Evolutionary conservation across 192 early-diverging fungal species (phyloP), one percentile per base, ranked within the genome.

Genomic region (Coemansia sp.): DNA sequence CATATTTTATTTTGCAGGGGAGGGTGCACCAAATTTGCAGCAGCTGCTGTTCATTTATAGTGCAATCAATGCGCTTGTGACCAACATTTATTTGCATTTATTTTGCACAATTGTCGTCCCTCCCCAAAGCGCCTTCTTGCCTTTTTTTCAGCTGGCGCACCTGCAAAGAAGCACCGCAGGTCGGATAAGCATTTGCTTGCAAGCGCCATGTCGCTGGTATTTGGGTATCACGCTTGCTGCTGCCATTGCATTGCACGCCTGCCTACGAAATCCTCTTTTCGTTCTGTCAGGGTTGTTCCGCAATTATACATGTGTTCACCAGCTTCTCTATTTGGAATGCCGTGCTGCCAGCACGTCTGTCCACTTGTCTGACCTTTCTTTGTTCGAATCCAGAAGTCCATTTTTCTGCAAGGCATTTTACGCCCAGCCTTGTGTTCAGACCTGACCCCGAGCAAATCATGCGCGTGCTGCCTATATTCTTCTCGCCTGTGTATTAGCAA

Each of bases 371-470:
- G 41, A 15, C 17, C 14, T 3, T 48, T 50, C 65, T 50, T 62
- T 43, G 41, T 19, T 62, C 47, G 53, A 68, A 68, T 38, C 35
- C 32, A 41, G 59, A 68, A 56, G 50, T 27, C 52, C 10, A 15
- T 2, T 11, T 24, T 24, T 51, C 21, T 6, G 21, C 50, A 21
- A 51, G 21, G 50, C n/a, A 6, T 10, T 51, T 21, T 51, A 21
- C 11, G 50, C 6, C 27, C 7, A 3, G 50, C 22, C 50, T 25
- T 25, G 50, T 52, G 50, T 52, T 22, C 50, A 24, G 50, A 25
- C 22, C 55, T 52, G 50, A 25, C 22, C 55, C 54, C 41, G 55
- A 57, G 25, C 53, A 19, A 27, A 45, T 65, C 63, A 65, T 38
- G 22, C 22, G 55, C 19, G n/a, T 17, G 54, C 54, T 41, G 11